Percentiles rank a stretch among this genome's conserved stretches.
These are phyloP conservation scores for Xylaria flabelliformis DNA, from an alignment of 495 filamentous ascomycete species.

Conservation along the genomic window DNA sequence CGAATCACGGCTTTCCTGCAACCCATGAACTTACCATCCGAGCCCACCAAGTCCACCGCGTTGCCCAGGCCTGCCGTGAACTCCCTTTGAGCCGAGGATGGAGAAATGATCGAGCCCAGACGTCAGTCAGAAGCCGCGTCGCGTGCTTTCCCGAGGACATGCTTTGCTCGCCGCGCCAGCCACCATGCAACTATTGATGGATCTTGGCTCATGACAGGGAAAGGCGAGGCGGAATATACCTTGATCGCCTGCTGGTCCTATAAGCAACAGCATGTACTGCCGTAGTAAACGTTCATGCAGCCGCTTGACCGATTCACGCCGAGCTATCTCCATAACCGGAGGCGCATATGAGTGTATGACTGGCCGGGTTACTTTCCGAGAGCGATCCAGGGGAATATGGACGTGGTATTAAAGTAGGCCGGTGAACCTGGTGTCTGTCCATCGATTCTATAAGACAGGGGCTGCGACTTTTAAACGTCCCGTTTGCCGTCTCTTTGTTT, in stretches of 20 bases:
- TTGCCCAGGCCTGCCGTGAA: slow-evolving; percentile 22
- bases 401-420: not conserved
- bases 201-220: not conserved
- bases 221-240: slow-evolving; percentile 8
- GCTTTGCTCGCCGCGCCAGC: not conserved
- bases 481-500: not conserved
- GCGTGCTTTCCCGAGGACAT: slow-evolving; percentile 21
- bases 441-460: not conserved
- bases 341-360: slow-evolving; percentile 5
- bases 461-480: not conserved
- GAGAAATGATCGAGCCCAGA: slow-evolving; percentile 19
- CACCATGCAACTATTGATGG: not conserved
- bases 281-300: slow-evolving; percentile 2
- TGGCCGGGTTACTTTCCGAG: slow-evolving; percentile 8
- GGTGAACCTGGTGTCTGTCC: not conserved
- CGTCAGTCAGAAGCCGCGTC: slow-evolving; percentile 26
- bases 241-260: not conserved
- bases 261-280: slow-evolving; percentile 19
- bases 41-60: slow-evolving; percentile 5
- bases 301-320: slow-evolving; percentile 25
- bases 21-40: not conserved
- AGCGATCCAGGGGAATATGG: not conserved
- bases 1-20: slow-evolving; percentile 28
- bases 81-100: slow-evolving; percentile 30
- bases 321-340: slow-evolving; percentile 22